Percentiles rank a stretch among this genome's conserved stretches.
These are phyloP conservation scores for Vanilla planifolia DNA, from an alignment of 106 monocot genomes.

Conservation along the genomic window DNA sequence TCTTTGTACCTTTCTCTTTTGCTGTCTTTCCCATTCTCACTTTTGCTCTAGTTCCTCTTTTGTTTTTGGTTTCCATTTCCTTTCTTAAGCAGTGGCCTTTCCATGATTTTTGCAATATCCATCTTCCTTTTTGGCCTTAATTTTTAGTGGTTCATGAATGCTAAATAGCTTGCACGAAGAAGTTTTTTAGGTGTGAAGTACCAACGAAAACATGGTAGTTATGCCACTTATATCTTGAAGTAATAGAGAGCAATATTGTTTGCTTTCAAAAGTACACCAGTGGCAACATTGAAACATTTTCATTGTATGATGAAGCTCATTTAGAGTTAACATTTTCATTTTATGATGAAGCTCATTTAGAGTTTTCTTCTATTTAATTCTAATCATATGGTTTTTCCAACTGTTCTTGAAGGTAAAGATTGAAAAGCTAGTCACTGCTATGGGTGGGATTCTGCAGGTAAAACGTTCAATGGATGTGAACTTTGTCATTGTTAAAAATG, in stretches of 20 bases:
- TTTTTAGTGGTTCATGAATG: not conserved
- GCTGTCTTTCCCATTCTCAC: not conserved
- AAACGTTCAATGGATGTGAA: slow-evolving; percentile 61
- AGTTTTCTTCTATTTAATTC: not conserved
- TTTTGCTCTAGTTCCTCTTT: not conserved
- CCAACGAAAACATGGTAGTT: not conserved
- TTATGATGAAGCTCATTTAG: not conserved
- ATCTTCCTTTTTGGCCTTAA: not conserved
- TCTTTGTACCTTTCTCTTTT: not conserved
- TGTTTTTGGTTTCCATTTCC: not conserved
- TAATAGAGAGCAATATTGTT: not conserved
- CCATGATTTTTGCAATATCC: slow-evolving; percentile 1
- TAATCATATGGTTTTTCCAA: slow-evolving; percentile 5
- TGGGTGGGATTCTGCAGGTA: slow-evolving; percentile 67
- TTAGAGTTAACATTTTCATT: not conserved
- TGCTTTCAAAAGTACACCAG: not conserved
- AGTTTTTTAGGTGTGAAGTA: not conserved
- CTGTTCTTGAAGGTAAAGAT: slow-evolving; percentile 45
- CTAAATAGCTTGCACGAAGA: not conserved
- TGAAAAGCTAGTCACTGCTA: slow-evolving; percentile 59
- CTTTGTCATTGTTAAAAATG: slow-evolving; percentile 91
- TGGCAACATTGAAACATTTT: too few relatives aligned
- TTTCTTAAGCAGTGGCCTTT: not conserved
- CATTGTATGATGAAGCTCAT: not conserved
- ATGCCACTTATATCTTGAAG: not conserved